Percentiles rank a stretch among this genome's conserved stretches.
phyloP scores from a whole-genome alignment of 1,139 yeast species.

The Yamadazyma songkhlaensis region DNA sequence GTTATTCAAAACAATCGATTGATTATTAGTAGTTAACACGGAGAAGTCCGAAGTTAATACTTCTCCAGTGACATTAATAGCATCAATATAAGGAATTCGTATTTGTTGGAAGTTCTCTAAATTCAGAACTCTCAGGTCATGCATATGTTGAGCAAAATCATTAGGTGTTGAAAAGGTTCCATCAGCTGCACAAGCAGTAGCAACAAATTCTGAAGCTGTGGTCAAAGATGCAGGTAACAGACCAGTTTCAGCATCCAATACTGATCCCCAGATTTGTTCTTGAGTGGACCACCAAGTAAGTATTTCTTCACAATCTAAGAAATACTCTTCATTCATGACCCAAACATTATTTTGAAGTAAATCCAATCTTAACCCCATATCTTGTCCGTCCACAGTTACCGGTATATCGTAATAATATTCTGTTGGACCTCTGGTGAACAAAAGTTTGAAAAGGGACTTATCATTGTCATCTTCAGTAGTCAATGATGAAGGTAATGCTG shows the following conservation, averaged over 20 bases:
- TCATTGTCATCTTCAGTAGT: slow-evolving; percentile 19
- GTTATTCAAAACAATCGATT: slow-evolving; percentile 15
- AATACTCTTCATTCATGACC: slow-evolving; percentile 28
- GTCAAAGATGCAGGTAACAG: slow-evolving; percentile 19
- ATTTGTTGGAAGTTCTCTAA: slow-evolving; percentile 17
- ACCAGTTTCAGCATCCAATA: slow-evolving; percentile 1
- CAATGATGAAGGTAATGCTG: slow-evolving; percentile 8
- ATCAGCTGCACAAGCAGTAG: slow-evolving; percentile 25
- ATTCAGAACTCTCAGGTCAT: background rate
- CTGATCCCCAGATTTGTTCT: slow-evolving; percentile 9
- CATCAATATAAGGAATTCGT: slow-evolving; percentile 27
- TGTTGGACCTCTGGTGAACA: slow-evolving; percentile 16
- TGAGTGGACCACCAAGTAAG: slow-evolving; percentile 20
- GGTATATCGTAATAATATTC: slow-evolving; percentile 18
- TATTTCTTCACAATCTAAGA: slow-evolving; percentile 23
- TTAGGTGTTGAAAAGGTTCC: slow-evolving; percentile 21
- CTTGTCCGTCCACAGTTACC: slow-evolving; percentile 11
- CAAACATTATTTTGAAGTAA: slow-evolving; percentile 35
- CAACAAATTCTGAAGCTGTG: slow-evolving; percentile 19
- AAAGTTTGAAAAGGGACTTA: slow-evolving; percentile 16
- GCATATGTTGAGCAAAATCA: slow-evolving; percentile 1
- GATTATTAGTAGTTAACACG: slow-evolving; percentile 15
- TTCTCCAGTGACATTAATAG: slow-evolving; percentile 25
- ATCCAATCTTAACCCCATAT: slow-evolving; percentile 27
- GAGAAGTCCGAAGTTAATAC: slow-evolving; percentile 23